Conservation (phyloP, 1,284 basidiomycete genomes). For the Caloboletus inedulis region DNA sequence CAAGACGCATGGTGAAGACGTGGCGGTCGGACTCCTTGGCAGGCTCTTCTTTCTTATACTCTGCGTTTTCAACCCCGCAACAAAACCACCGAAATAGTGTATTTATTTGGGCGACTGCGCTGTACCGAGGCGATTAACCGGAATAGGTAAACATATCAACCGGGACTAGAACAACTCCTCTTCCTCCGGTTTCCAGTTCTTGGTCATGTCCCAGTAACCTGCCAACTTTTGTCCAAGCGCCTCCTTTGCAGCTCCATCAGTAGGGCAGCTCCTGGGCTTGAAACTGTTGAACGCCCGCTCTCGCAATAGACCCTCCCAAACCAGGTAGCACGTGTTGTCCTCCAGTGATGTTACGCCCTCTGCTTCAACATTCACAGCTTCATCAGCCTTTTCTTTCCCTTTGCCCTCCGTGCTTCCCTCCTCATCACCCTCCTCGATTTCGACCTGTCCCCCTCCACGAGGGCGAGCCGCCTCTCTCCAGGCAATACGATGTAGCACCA, state of each 20-base stretch:
- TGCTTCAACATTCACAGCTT: constrained; percentile 13
- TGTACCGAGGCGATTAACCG: too few relatives aligned
- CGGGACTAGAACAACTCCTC: constrained; percentile 60
- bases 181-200: constrained; percentile 79
- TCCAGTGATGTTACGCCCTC: constrained; percentile 52
- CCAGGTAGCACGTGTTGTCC: constrained; percentile 84
- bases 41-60: not conserved
- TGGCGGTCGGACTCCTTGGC: not conserved
- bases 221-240: constrained; percentile 78
- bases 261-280: constrained; percentile 81
- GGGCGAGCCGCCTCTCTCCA: constrained; percentile 93
- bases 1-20: constrained; percentile 12
- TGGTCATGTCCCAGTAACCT: constrained; percentile 93
- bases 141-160: not conserved
- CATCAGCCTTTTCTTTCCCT: constrained; percentile 28
- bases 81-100: not conserved
- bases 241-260: constrained; percentile 83
- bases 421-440: constrained; percentile 52
- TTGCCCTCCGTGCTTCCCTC: constrained; percentile 40
- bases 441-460: constrained; percentile 68
- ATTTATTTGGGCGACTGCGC: too few relatives aligned
- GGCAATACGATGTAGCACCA: constrained; percentile 87
- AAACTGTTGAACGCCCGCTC: constrained; percentile 82
- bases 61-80: constrained; percentile 4
- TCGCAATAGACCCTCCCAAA: constrained; percentile 90